Conservation (phyloP, 148 eudicot genomes). For the Pharnaceum exiguum region DNA sequence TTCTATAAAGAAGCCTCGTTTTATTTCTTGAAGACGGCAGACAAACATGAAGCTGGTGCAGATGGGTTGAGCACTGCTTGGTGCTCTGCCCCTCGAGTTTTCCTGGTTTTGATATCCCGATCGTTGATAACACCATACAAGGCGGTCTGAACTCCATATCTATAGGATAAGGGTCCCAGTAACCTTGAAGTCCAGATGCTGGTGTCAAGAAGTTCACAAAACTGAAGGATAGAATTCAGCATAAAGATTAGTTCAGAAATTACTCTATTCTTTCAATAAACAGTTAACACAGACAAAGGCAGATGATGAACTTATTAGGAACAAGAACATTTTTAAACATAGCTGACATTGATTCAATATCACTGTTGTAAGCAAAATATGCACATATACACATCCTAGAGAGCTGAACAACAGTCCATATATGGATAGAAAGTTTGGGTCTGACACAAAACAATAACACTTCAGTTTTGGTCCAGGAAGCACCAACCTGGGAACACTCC, state of each 20-base stretch:
- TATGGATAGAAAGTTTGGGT: no score
- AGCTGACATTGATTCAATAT: no score
- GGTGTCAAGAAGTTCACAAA: constrained; percentile 95
- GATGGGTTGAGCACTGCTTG: constrained; percentile 84
- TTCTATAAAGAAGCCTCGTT: constrained; percentile 88
- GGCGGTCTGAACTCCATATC: constrained; percentile 97
- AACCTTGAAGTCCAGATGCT: constrained; percentile 79
- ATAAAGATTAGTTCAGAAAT: neutral
- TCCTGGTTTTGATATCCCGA: constrained; percentile 95
- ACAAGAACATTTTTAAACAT: no score
- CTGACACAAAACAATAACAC: neutral
- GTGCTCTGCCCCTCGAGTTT: constrained; percentile 86
- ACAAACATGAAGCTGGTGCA: constrained; percentile 95
- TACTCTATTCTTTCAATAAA: no score
- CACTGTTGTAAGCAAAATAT: no score
- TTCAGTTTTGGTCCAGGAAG: neutral
- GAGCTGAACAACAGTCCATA: neutral
- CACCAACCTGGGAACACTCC: constrained; percentile 85
- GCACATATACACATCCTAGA: no score
- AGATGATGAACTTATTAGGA: neutral
- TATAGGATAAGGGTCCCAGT: constrained; percentile 96
- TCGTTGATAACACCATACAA: constrained; percentile 94
- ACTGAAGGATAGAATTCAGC: constrained; percentile 35
- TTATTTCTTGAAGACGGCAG: constrained; percentile 76
- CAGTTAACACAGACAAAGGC: neutral